Base-by-base conservation (phyloP, 2,329 filamentous ascomycete genomes). In the Dryadomyces quercivorus region DNA sequence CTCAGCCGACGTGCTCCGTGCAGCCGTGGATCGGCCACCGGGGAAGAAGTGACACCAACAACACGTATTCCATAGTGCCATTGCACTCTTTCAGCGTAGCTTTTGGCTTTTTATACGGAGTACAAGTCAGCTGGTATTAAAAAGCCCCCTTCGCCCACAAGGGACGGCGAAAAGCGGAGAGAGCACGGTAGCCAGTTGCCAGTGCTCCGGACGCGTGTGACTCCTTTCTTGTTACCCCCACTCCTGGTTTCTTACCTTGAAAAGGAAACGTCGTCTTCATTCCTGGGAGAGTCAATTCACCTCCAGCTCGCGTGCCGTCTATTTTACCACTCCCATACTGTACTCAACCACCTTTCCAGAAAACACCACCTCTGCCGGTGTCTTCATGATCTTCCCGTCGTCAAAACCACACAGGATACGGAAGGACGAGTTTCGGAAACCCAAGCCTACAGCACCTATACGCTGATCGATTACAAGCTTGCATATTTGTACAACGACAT, bases 391-490 rank as follows among this genome's bases (percentile, higher is more conserved):
- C 58, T 56, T 48, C 43, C 26, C 50, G 54, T 59, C 55, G 59
- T 54, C 57, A 51, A 61, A 59, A 55, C 59, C 59, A 12, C 58
- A 47, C 44, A 55, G 59, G 50, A 61, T 59, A 61, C 58, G 59
- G 40, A 61, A 61, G 58, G 59, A 61, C 59, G 59, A 61, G 55
- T 61, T 59, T 53, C 58, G 59, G 49, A 55, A 57, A 58, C 46
- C 38, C 36, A 31, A 21, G 3, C 18, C 38, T 26, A 45, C 38
- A 43, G n/a, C 48, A 5, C 15, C n/a, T 9, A 44, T 44, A 52
- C 40, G 46, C 45, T 42, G 36, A 21, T 38, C 9, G 22, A 45
- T 34, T 16, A 12, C 36, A 8, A 31, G 8, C 26, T 31, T 31
- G 4, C 8, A 31, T 31, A 31, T 31, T 46, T 15, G 13, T 13